Evolutionary conservation across 257 asterid species (phyloP).

Genomic region (Solanum dulcamara): DNA sequence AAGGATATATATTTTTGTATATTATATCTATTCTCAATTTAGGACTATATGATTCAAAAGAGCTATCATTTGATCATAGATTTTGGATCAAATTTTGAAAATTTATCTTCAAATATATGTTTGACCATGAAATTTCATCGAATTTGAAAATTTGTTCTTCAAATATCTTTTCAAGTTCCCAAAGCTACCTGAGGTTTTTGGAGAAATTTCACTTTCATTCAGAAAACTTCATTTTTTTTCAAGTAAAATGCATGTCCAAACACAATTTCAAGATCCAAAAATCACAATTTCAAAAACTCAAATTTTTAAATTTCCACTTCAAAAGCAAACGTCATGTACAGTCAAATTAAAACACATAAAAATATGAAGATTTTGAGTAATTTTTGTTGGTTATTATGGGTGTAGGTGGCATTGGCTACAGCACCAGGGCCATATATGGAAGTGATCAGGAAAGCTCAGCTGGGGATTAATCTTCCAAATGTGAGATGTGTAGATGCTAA

Average conservation of each 20-base stretch:
- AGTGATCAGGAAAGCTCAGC: conserved; percentile 19
- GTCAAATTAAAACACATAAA: neutral
- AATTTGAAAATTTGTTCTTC: neutral
- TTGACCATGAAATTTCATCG: neutral
- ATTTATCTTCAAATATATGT: neutral
- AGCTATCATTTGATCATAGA: neutral
- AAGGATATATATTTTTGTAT: neutral
- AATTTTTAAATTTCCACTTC: neutral
- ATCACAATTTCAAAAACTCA: neutral
- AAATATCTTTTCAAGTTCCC: neutral
- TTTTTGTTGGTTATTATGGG: neutral
- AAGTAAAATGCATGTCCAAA: neutral
- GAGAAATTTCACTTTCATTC: neutral
- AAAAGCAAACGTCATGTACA: neutral
- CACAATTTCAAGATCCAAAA: neutral
- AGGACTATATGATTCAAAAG: neutral
- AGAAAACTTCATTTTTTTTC: too few species aligned
- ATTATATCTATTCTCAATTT: neutral
- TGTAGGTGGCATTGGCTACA: conserved; percentile 26
- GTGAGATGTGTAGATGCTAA: conserved; percentile 22
- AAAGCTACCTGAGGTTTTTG: neutral
- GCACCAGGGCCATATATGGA: conserved; percentile 16
- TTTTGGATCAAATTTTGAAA: neutral
- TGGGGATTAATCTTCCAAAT: conserved; percentile 14
- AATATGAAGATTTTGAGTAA: neutral